phyloP scores from a whole-genome alignment of 2,329 filamentous ascomycete genomes.

The Chalaropsis thielavioides region DNA sequence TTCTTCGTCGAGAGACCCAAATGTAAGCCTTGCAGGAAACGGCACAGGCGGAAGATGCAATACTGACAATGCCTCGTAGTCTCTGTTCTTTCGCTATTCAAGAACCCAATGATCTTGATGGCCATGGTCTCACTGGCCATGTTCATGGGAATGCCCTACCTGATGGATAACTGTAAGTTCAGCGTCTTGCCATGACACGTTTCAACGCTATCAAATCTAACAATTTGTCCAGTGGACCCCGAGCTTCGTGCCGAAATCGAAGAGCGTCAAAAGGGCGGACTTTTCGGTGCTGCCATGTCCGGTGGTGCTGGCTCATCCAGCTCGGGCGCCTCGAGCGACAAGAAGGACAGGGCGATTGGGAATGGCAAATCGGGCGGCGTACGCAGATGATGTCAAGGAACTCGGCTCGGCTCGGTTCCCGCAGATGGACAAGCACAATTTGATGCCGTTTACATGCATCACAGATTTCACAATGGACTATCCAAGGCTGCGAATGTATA shows the following conservation, averaged over 20 bases:
- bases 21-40: constrained; percentile 42
- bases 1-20: constrained; percentile 64
- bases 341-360: constrained; percentile 25
- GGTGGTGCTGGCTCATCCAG: constrained; percentile 30
- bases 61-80: constrained; percentile 34
- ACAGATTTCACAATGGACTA: background rate
- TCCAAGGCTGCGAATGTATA: background rate
- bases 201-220: constrained; percentile 16
- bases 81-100: constrained; percentile 66
- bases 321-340: constrained; percentile 41
- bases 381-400: constrained; percentile 22
- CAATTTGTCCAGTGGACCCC: constrained; percentile 64
- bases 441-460: background rate
- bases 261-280: constrained; percentile 65
- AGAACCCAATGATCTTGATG: constrained; percentile 95
- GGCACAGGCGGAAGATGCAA: too few relatives aligned
- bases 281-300: constrained; percentile 51
- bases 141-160: constrained; percentile 84
- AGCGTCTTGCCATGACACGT: background rate
- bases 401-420: background rate
- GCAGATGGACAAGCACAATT: background rate
- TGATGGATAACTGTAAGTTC: constrained; percentile 83
- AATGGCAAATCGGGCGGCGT: constrained; percentile 27
- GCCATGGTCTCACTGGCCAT: constrained; percentile 67
- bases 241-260: constrained; percentile 89